phyloP scores from a whole-genome alignment of 108 stramenopile species.

The Phaeodactylum tricornutum region DNA sequence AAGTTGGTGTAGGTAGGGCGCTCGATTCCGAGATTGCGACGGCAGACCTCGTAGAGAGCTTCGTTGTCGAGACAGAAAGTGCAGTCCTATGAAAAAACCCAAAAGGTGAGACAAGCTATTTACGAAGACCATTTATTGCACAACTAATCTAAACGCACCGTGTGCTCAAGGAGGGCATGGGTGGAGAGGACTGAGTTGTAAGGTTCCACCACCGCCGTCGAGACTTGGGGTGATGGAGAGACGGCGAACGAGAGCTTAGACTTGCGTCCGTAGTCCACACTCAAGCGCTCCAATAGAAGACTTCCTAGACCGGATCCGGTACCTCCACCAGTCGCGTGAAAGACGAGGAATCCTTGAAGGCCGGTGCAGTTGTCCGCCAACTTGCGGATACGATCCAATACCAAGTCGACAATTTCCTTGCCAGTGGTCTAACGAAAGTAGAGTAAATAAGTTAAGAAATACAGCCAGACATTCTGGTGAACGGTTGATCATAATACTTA shows the following conservation, averaged over 20 bases:
- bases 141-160: too few relatives aligned
- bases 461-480: too few relatives aligned
- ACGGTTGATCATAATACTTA: too few relatives aligned
- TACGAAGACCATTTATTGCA: too few relatives aligned
- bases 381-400: conserved; percentile 98
- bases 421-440: too few relatives aligned
- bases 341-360: conserved; percentile 98
- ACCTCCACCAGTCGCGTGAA: conserved; percentile 98
- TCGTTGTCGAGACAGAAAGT: conserved; percentile 95
- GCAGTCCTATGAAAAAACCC: too few relatives aligned
- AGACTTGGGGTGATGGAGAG: conserved; percentile 89
- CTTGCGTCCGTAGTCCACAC: conserved; percentile 98
- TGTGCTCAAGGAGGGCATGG: conserved; percentile 93
- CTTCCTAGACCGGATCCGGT: conserved; percentile 99
- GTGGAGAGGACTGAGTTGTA: conserved; percentile 96
- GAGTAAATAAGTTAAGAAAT: too few relatives aligned
- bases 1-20: conserved; percentile 93
- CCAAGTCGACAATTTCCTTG: conserved; percentile 95
- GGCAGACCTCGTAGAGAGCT: conserved; percentile 92
- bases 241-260: conserved; percentile 98
- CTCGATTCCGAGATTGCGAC: conserved; percentile 89
- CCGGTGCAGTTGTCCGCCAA: conserved; percentile 98
- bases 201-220: conserved; percentile 93
- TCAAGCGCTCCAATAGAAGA: conserved; percentile 95
- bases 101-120: too few relatives aligned